phyloP scores from a whole-genome alignment of 2,329 filamentous ascomycete species.

The Dothistroma septosporum region DNA sequence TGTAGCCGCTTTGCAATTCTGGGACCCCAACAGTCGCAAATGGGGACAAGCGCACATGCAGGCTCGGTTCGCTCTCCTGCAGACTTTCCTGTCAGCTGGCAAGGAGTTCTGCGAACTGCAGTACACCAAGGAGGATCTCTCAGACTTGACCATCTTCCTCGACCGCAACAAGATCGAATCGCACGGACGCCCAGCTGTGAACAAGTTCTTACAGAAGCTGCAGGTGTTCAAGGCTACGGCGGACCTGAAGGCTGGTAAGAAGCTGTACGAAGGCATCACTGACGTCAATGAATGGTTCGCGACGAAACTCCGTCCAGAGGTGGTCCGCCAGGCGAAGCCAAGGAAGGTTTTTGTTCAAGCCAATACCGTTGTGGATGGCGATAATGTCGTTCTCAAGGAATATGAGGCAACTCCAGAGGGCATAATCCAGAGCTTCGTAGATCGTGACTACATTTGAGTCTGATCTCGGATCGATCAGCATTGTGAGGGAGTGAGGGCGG shows the following conservation, averaged over 20 bases:
- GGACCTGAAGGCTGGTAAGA: conserved; percentile 70
- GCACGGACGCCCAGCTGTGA: conserved; percentile 76
- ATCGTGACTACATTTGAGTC: conserved; percentile 36
- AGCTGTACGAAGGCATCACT: conserved; percentile 80
- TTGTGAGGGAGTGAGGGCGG: not conserved
- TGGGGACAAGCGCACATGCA: conserved; percentile 65
- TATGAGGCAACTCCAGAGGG: conserved; percentile 78
- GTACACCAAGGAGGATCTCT: conserved; percentile 63
- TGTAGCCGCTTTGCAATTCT: conserved; percentile 82
- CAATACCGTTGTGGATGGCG: conserved; percentile 68
- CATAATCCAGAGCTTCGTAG: conserved; percentile 69
- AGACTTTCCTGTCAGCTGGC: conserved; percentile 79
- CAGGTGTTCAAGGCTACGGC: conserved; percentile 91
- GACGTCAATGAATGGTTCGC: conserved; percentile 82
- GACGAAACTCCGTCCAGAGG: conserved; percentile 69
- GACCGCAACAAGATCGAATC: conserved; percentile 84
- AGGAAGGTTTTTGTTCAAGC: conserved; percentile 90
- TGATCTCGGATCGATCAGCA: not conserved
- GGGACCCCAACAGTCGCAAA: conserved; percentile 84
- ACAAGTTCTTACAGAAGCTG: conserved; percentile 81
- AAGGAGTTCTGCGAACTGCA: conserved; percentile 80
- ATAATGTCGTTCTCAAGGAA: conserved; percentile 73
- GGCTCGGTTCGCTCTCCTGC: conserved; percentile 74
- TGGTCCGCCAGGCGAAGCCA: conserved; percentile 74
- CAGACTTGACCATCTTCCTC: conserved; percentile 75